These are phyloP conservation scores for Mycena rosella DNA, from an alignment of 768 basidiomycete species.

Conservation along the genomic window DNA sequence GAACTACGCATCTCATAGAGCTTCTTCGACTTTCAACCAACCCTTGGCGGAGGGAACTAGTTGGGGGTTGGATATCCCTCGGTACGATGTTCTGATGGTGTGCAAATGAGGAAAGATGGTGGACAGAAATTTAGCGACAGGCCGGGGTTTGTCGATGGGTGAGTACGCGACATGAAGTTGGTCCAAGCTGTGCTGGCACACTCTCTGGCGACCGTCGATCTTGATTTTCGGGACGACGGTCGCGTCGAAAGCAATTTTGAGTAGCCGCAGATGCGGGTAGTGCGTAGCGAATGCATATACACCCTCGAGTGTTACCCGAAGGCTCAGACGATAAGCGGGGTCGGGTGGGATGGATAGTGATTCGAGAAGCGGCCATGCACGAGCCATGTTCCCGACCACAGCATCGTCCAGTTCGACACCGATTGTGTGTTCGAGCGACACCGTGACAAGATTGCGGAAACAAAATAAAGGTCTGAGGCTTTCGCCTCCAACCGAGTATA, in stretches of 20 bases:
- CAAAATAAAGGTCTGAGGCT: neutral
- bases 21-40: no score
- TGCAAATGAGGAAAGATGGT: neutral
- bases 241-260: neutral
- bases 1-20: no score
- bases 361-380: constrained; percentile 13
- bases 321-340: neutral
- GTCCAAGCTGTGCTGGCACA: neutral
- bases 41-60: no score
- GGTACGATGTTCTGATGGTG: neutral
- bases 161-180: neutral
- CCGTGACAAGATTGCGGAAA: neutral
- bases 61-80: no score
- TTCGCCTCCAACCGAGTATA: constrained; percentile 2
- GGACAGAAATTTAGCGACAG: neutral
- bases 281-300: neutral
- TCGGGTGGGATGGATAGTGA: neutral
- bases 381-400: neutral
- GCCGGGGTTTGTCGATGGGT: neutral
- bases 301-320: constrained; percentile 2
- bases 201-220: neutral
- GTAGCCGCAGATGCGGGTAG: neutral
- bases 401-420: constrained; percentile 1
- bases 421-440: neutral
- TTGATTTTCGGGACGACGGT: neutral